Percentiles rank a stretch among this genome's conserved stretches.
phyloP scores from a whole-genome alignment of 495 filamentous ascomycete genomes.

The Daldinia decipiens region DNA sequence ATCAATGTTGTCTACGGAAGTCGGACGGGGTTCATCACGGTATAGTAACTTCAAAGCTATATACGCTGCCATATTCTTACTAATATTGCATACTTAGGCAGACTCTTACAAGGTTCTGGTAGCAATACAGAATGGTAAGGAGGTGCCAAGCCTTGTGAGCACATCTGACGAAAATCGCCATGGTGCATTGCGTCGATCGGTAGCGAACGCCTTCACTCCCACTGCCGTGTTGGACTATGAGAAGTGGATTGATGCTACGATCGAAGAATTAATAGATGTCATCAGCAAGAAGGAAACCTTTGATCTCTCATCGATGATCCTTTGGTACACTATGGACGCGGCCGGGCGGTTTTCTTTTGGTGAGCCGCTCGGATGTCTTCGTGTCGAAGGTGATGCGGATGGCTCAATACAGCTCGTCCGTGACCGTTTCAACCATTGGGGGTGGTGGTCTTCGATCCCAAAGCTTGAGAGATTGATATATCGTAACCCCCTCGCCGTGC shows the following conservation, averaged over 20 bases:
- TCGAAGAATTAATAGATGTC: constrained; percentile 33
- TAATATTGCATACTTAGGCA: constrained; percentile 7
- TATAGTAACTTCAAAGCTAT: constrained; percentile 3
- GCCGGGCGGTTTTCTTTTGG: constrained; percentile 44
- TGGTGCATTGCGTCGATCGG: constrained; percentile 40
- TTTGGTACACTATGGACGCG: constrained; percentile 46
- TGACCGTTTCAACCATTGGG: constrained; percentile 45
- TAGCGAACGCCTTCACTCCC: constrained; percentile 47
- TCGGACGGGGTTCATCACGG: constrained; percentile 45
- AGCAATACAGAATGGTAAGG: constrained; percentile 41
- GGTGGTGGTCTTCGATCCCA: constrained; percentile 42
- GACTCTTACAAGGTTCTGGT: constrained; percentile 39
- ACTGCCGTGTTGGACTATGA: constrained; percentile 44
- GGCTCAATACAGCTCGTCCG: constrained; percentile 40
- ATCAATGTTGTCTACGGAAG: constrained; percentile 46
- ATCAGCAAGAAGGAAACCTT: constrained; percentile 26
- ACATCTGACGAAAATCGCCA: constrained; percentile 41
- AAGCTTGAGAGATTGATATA: constrained; percentile 43
- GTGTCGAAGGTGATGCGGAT: constrained; percentile 37
- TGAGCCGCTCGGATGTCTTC: constrained; percentile 39
- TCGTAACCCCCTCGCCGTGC: constrained; percentile 44
- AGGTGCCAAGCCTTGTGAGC: constrained; percentile 44
- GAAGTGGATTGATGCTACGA: constrained; percentile 37
- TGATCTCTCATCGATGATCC: constrained; percentile 32
- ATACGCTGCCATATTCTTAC: not conserved